Conservation (phyloP, 2,329 filamentous ascomycete genomes). For the Microcyclosporella mali region DNA sequence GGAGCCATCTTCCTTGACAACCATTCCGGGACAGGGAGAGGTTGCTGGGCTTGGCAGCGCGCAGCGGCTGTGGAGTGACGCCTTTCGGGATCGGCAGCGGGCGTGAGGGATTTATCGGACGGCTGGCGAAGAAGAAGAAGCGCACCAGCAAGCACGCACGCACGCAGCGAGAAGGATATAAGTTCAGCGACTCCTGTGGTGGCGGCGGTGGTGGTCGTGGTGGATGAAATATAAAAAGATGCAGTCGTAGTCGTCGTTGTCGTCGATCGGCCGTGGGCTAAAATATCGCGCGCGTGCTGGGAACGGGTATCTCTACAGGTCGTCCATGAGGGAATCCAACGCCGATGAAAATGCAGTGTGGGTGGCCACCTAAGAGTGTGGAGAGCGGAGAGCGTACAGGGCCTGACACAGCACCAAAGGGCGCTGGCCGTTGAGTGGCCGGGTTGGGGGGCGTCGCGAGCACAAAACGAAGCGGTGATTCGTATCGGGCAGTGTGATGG, state of each 20-base stretch:
- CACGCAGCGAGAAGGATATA: background rate
- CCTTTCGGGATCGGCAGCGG: background rate
- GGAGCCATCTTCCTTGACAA: conserved; percentile 62
- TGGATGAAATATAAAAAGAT: conserved; percentile 1
- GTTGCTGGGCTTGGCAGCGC: background rate
- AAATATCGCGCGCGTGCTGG: conserved; percentile 1
- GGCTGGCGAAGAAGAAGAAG: conserved; percentile 2
- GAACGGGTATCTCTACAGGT: conserved; percentile 8
- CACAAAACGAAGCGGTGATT: conserved; percentile 15
- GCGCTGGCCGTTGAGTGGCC: conserved; percentile 31
- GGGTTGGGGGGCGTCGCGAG: conserved; percentile 12
- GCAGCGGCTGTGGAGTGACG: background rate
- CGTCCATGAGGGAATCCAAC: conserved; percentile 12
- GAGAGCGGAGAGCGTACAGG: conserved; percentile 16
- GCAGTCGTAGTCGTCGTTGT: background rate
- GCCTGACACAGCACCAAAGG: conserved; percentile 31
- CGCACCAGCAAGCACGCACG: background rate
- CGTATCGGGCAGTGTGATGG: background rate
- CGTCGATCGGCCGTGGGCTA: background rate
- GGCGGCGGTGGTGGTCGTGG: conserved; percentile 1
- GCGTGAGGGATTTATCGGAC: conserved; percentile 1
- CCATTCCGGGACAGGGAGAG: background rate
- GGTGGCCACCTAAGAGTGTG: conserved; percentile 2
- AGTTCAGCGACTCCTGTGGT: background rate
- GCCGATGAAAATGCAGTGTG: background rate